These are phyloP conservation scores for Saccharomycopsis capsularis DNA, from an alignment of 805 yeast genomes.

Conservation along the genomic window DNA sequence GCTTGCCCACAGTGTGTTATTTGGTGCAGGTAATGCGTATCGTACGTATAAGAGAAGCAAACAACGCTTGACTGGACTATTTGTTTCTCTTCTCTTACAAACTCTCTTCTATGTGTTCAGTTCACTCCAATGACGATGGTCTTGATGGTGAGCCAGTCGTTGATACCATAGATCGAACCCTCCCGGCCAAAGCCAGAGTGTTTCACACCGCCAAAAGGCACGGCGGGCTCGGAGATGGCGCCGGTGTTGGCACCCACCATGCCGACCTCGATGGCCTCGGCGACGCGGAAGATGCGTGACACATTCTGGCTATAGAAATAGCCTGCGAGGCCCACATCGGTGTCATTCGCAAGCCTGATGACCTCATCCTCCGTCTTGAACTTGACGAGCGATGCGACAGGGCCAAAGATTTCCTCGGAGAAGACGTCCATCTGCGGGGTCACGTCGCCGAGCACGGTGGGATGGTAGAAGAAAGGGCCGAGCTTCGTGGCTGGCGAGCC, in stretches of 20 bases:
- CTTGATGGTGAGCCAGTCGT: slow-evolving; percentile 63
- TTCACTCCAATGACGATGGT: slow-evolving; percentile 57
- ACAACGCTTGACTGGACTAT: no score
- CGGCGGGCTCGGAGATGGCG: slow-evolving; percentile 47
- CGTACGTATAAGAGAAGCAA: no score
- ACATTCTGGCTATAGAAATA: slow-evolving; percentile 59
- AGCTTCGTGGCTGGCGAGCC: slow-evolving; percentile 48
- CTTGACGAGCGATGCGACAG: slow-evolving; percentile 63
- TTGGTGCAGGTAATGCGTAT: no score
- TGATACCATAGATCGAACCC: slow-evolving; percentile 69
- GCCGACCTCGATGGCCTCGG: slow-evolving; percentile 66
- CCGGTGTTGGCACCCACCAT: slow-evolving; percentile 84
- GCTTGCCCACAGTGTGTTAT: no score
- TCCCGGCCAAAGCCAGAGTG: slow-evolving; percentile 78
- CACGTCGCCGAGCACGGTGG: slow-evolving; percentile 60
- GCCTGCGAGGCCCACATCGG: slow-evolving; percentile 71
- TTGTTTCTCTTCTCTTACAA: no score
- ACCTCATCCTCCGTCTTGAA: slow-evolving; percentile 63
- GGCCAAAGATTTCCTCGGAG: slow-evolving; percentile 77
- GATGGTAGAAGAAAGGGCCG: slow-evolving; percentile 60
- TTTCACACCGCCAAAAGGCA: slow-evolving; percentile 74
- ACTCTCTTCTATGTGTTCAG: no score
- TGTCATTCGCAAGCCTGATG: slow-evolving; percentile 52
- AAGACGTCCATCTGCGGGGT: slow-evolving; percentile 49
- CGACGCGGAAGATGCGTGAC: slow-evolving; percentile 48